Percentiles rank a stretch among this genome's conserved stretches.
These are phyloP conservation scores for Amanita fuliginea DNA, from an alignment of 768 basidiomycete species.

Conservation along the genomic window DNA sequence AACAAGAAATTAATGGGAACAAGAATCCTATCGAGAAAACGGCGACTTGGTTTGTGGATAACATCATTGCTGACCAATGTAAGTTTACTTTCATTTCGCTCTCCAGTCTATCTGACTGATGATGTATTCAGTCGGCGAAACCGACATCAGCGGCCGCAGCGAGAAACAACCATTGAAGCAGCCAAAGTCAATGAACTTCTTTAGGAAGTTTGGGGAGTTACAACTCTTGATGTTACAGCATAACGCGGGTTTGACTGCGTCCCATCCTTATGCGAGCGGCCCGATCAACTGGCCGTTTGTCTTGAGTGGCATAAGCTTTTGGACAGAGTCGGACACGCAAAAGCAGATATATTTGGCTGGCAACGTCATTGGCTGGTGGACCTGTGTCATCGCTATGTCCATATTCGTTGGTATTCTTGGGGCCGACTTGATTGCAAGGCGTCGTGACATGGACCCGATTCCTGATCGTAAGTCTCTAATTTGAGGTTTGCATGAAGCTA, in stretches of 20 bases:
- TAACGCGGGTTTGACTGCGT: slow-evolving; percentile 97
- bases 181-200: slow-evolving; percentile 81
- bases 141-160: slow-evolving; percentile 40
- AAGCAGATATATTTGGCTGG: slow-evolving; percentile 97
- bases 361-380: slow-evolving; percentile 93
- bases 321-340: slow-evolving; percentile 78
- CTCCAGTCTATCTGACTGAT: not conserved
- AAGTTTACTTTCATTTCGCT: slow-evolving; percentile 17
- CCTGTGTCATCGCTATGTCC: slow-evolving; percentile 74
- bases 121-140: slow-evolving; percentile 31
- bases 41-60: slow-evolving; percentile 83
- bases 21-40: slow-evolving; percentile 79
- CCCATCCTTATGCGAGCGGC: slow-evolving; percentile 92
- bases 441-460: slow-evolving; percentile 77
- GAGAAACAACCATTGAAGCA: slow-evolving; percentile 43
- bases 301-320: slow-evolving; percentile 93
- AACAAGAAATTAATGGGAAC: slow-evolving; percentile 97
- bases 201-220: slow-evolving; percentile 89
- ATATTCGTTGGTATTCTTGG: slow-evolving; percentile 85
- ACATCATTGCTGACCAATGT: slow-evolving; percentile 69
- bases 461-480: slow-evolving; percentile 59
- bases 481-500: not conserved
- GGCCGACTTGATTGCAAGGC: slow-evolving; percentile 82
- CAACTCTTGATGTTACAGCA: slow-evolving; percentile 96
- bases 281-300: slow-evolving; percentile 99